These are phyloP conservation scores for Leccinum colubrinum DNA, from an alignment of 1,284 basidiomycete species.

Conservation along the genomic window DNA sequence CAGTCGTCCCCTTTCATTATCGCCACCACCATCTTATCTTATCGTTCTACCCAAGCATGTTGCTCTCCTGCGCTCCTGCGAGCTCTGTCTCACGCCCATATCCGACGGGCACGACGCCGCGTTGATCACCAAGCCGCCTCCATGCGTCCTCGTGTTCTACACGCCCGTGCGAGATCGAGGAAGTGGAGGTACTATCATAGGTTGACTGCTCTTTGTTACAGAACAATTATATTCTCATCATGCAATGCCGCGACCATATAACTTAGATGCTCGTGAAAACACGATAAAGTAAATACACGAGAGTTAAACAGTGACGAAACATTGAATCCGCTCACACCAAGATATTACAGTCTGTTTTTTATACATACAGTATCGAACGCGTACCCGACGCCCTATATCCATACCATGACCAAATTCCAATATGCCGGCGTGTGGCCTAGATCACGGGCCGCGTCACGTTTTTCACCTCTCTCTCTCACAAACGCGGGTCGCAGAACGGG, in stretches of 20 bases:
- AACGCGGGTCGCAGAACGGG: neutral
- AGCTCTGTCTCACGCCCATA: conserved; percentile 38
- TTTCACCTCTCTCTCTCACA: neutral
- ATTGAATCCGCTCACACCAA: too few species aligned
- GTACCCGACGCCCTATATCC: too few species aligned
- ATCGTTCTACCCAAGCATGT: conserved; percentile 56
- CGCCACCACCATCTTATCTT: neutral
- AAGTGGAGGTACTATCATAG: too few species aligned
- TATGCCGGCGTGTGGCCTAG: neutral
- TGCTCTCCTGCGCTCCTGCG: conserved; percentile 79
- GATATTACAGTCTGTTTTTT: too few species aligned
- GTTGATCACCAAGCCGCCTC: conserved; percentile 27
- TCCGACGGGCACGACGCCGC: neutral
- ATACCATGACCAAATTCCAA: too few species aligned
- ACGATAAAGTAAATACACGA: too few species aligned
- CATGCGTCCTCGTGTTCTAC: conserved; percentile 85
- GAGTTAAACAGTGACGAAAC: too few species aligned
- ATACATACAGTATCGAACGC: too few species aligned
- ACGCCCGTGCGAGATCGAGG: conserved; percentile 34
- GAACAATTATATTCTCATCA: too few species aligned
- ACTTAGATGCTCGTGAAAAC: too few species aligned
- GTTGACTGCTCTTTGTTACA: too few species aligned
- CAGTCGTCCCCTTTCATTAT: conserved; percentile 3
- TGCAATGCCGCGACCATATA: too few species aligned
- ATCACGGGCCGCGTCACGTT: neutral